A percentile compares a stretch with the other conserved stretches of the same genome.
These are phyloP conservation scores for Tetrahymena thermophila DNA, from an alignment of 73 alveolate genomes.

Conservation along the genomic window DNA sequence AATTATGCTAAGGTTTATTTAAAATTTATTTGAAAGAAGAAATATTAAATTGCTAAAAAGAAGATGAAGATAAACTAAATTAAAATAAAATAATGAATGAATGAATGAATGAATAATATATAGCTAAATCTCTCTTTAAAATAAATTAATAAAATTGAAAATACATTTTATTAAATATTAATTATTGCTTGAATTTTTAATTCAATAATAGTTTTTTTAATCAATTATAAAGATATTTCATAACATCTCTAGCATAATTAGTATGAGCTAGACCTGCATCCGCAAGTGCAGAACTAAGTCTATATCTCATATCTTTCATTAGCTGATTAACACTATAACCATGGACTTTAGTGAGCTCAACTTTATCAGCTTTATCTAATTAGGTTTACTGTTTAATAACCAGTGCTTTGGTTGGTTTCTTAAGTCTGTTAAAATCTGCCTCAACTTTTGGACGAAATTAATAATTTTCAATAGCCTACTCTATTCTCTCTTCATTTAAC, in stretches of 20 bases:
- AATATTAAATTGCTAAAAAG: neutral
- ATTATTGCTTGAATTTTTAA: no score
- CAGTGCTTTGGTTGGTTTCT: slow-evolving; percentile 64
- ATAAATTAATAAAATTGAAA: neutral
- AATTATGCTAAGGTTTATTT: neutral
- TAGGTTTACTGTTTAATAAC: slow-evolving; percentile 62
- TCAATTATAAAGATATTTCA: slow-evolving; percentile 19
- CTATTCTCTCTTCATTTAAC: slow-evolving; percentile 62
- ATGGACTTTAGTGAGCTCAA: slow-evolving; percentile 64
- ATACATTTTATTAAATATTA: no score
- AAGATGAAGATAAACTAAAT: neutral
- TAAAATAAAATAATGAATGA: neutral
- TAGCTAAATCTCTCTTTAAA: no score
- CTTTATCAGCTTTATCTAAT: slow-evolving; percentile 83
- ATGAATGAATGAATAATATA: neutral
- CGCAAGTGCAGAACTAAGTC: slow-evolving; percentile 71
- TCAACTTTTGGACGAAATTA: slow-evolving; percentile 81
- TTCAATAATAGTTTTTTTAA: no score
- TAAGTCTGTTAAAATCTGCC: slow-evolving; percentile 73
- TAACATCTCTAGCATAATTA: slow-evolving; percentile 61
- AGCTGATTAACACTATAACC: slow-evolving; percentile 81
- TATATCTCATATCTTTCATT: slow-evolving; percentile 90
- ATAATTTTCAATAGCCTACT: slow-evolving; percentile 77
- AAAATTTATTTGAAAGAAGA: neutral
- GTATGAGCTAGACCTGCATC: slow-evolving; percentile 80